phyloP scores from a whole-genome alignment of 495 filamentous ascomycete genomes.

The Aspergillus conjunctus region DNA sequence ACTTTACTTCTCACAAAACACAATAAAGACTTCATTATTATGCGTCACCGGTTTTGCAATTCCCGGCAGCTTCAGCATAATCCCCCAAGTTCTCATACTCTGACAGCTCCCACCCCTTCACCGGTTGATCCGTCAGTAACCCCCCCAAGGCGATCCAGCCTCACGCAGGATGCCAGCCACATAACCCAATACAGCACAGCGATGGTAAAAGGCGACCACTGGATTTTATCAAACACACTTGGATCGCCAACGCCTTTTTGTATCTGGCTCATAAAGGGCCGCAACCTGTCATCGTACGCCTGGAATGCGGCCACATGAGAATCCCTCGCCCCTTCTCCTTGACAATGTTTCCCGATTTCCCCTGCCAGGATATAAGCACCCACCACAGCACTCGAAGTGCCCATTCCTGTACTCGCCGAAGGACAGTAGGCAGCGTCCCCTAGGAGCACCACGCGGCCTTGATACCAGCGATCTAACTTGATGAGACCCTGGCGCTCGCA shows the following conservation, averaged over 20 bases:
- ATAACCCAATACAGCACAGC: conserved; percentile 32
- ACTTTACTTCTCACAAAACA: too few species aligned
- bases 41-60: too few species aligned
- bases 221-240: conserved; percentile 20
- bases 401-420: conserved; percentile 48
- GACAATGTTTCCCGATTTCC: conserved; percentile 45
- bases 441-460: conserved; percentile 49
- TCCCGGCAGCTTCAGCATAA: too few species aligned
- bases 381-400: conserved; percentile 46
- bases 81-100: too few species aligned
- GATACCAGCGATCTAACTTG: conserved; percentile 44
- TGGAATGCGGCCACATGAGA: conserved; percentile 9
- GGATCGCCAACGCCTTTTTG: conserved; percentile 5
- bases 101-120: conserved; percentile 45
- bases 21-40: too few species aligned
- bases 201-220: conserved; percentile 34
- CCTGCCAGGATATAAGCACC: conserved; percentile 57
- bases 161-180: conserved; percentile 34
- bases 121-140: conserved; percentile 36
- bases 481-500: conserved; percentile 40
- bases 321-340: neutral
- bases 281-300: conserved; percentile 39
- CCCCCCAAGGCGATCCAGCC: conserved; percentile 34
- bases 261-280: conserved; percentile 27
- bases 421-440: conserved; percentile 60